Percentiles rank a stretch among this genome's conserved stretches.
phyloP scores from a whole-genome alignment of 2,329 filamentous ascomycete genomes.

The Thermomyces lanuginosus region DNA sequence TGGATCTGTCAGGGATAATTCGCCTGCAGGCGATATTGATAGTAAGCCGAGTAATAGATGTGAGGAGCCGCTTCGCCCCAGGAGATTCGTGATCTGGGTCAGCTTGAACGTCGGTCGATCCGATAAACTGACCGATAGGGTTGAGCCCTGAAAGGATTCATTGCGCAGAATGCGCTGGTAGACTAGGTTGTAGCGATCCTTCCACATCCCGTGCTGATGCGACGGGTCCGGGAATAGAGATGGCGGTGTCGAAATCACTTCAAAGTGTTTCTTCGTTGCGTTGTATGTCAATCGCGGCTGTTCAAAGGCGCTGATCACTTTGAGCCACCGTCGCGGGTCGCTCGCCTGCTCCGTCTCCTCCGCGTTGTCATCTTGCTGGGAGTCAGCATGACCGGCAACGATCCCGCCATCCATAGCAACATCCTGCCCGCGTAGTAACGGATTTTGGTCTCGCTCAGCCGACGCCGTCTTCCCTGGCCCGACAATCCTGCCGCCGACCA shows the following conservation, averaged over 20 bases:
- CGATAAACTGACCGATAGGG: constrained; percentile 42
- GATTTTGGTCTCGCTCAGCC: constrained; percentile 11
- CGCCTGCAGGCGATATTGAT: constrained; percentile 62
- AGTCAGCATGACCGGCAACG: constrained; percentile 14
- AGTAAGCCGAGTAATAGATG: constrained; percentile 81
- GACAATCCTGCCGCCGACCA: constrained; percentile 55
- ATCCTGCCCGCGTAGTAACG: constrained; percentile 29
- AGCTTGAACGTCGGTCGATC: constrained; percentile 62
- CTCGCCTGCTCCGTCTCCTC: constrained; percentile 45
- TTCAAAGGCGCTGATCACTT: constrained; percentile 65
- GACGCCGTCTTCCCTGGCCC: constrained; percentile 35
- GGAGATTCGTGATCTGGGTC: constrained; percentile 61
- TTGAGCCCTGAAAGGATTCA: constrained; percentile 76
- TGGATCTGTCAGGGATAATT: constrained; percentile 66
- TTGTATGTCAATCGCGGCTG: constrained; percentile 47
- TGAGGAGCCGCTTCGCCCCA: constrained; percentile 64
- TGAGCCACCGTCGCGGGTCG: constrained; percentile 69
- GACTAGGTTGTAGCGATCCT: constrained; percentile 80
- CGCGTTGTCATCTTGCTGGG: constrained; percentile 35
- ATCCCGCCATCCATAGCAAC: constrained; percentile 32
- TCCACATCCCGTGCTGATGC: constrained; percentile 72
- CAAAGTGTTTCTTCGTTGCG: constrained; percentile 68
- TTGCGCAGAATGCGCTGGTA: constrained; percentile 85
- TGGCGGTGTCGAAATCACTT: constrained; percentile 50
- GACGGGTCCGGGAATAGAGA: constrained; percentile 59